These are phyloP conservation scores for Melianthus villosus DNA, from an alignment of 441 rosid species.

Conservation along the genomic window DNA sequence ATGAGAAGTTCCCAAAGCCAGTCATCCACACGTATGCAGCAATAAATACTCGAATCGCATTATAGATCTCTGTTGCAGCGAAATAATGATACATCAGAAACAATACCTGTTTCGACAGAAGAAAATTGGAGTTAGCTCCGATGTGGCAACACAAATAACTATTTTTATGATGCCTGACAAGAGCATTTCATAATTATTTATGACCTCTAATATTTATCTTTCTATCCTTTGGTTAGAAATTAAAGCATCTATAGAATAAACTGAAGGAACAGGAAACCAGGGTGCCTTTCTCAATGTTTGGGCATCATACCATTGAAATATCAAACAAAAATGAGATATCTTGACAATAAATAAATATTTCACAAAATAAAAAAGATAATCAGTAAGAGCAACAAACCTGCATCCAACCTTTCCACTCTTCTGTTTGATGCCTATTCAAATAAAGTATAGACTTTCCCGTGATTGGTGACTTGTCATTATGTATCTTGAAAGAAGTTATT, in stretches of 20 bases:
- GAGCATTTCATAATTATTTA: no score
- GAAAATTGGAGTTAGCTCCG: not conserved
- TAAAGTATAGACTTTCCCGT: slow-evolving; percentile 64
- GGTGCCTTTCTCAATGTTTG: no score
- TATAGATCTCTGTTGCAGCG: slow-evolving; percentile 88
- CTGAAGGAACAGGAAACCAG: no score
- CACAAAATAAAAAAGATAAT: not conserved
- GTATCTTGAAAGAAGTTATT: slow-evolving; percentile 84
- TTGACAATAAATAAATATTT: not conserved
- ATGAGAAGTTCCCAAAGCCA: slow-evolving; percentile 95
- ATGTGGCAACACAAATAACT: not conserved
- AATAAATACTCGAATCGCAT: slow-evolving; percentile 82
- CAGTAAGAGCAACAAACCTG: slow-evolving; percentile 48
- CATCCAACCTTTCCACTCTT: slow-evolving; percentile 99
- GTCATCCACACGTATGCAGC: slow-evolving; percentile 99
- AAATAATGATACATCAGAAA: slow-evolving; percentile 95
- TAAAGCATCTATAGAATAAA: no score
- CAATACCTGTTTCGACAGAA: slow-evolving; percentile 43
- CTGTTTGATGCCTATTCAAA: slow-evolving; percentile 93
- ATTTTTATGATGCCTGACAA: no score
- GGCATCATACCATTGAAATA: no score
- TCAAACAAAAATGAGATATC: not conserved
- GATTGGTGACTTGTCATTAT: slow-evolving; percentile 58
- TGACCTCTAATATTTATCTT: no score
- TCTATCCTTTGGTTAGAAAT: no score